phyloP scores from a whole-genome alignment of 495 filamentous ascomycete species.

The Venustampulla echinocandica region DNA sequence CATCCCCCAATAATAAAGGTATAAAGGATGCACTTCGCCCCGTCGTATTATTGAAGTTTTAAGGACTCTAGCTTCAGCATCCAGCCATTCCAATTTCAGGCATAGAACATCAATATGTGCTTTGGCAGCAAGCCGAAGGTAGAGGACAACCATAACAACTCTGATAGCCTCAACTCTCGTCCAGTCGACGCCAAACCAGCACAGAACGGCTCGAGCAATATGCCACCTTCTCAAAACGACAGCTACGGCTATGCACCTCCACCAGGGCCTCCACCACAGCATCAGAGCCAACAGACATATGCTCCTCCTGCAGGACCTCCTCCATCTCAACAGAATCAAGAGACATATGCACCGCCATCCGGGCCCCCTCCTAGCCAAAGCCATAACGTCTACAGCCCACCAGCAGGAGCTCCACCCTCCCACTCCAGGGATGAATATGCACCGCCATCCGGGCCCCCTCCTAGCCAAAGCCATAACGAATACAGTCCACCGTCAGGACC shows the following conservation, averaged over 20 bases:
- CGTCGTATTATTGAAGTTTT: no score
- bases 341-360: conserved; percentile 6
- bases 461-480: neutral
- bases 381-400: neutral
- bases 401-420: no score
- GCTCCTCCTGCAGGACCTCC: no score
- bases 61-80: no score
- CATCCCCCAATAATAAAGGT: no score
- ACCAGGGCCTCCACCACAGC: conserved; percentile 19
- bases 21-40: no score
- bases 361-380: conserved; percentile 10
- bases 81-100: no score
- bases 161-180: conserved; percentile 9
- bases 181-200: conserved; percentile 8
- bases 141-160: conserved; percentile 9
- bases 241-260: conserved; percentile 21
- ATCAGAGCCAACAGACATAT: neutral
- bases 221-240: conserved; percentile 11
- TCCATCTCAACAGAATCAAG: no score
- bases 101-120: conserved; percentile 19
- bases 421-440: no score
- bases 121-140: conserved; percentile 19
- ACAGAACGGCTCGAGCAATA: conserved; percentile 8
- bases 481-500: neutral
- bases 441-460: conserved; percentile 13